Base-by-base conservation (phyloP, 1,139 yeast species). In the Sugiyamaella novakii region DNA sequence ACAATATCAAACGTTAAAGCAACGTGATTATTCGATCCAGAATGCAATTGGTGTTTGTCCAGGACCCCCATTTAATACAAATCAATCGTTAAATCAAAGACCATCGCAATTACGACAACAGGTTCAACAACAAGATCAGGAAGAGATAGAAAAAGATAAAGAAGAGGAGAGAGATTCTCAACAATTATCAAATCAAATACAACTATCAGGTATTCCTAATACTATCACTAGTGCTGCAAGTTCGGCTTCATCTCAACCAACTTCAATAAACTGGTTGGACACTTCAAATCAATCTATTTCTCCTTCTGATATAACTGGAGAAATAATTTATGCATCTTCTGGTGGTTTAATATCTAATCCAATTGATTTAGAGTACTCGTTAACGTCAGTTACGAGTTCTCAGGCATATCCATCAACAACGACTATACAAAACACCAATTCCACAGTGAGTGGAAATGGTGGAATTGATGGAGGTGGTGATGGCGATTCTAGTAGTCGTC, bases 1-100 rank as follows among this genome's bases (percentile, higher is more conserved):
- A n/a, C n/a, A n/a, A n/a, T n/a, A n/a, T n/a, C n/a, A n/a, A n/a
- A n/a, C n/a, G n/a, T n/a, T n/a, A n/a, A n/a, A n/a, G n/a, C n/a
- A n/a, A n/a, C 17, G 19, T 12, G 34, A 30, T 30, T 30, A 30
- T 30, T 10, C 34, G 34, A 30, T 14, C 34, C 34, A 30, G 34
- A 30, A 30, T 30, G 34, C 19, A 3, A 12, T 10, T 14, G 34
- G 27, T 24, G 27, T 24, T n/a, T n/a, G n/a, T n/a, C n/a, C n/a
- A n/a, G n/a, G n/a, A n/a, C n/a, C n/a, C n/a, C n/a, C 8, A 8
- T 22, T 34, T 18, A 34, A 34, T 19, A 34, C 5, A 14, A 34
- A 34, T 19, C 15, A 34, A 5, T 14, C 37, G 37, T 34, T 34
- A 15, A 34, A 12, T 18, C 22, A 15, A 34, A 34, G 37, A 18